Percentiles rank a stretch among this genome's conserved stretches.
These are phyloP conservation scores for Colletotrichum sansevieriae DNA, from an alignment of 2,329 filamentous ascomycete genomes.

Conservation along the genomic window DNA sequence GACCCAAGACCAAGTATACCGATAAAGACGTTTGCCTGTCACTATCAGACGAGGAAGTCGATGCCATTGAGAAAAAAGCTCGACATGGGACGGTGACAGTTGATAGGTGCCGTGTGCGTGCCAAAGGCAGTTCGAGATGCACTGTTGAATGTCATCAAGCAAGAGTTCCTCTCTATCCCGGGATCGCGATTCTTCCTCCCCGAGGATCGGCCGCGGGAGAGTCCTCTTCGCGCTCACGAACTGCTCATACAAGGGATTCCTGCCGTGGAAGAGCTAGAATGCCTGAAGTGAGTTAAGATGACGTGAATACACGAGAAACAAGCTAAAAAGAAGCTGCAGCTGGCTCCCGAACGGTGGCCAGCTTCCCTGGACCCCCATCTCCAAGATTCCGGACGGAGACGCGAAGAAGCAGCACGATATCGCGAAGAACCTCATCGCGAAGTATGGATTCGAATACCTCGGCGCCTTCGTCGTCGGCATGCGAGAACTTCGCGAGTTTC, in stretches of 20 bases:
- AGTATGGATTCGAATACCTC: conserved; percentile 49
- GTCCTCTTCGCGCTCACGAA: conserved; percentile 46
- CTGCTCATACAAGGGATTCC: conserved; percentile 52
- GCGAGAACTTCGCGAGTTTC: conserved; percentile 46
- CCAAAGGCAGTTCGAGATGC: conserved; percentile 49
- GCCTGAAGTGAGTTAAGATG: conserved; percentile 45
- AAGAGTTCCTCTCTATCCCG: conserved; percentile 50
- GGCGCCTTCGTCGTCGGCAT: conserved; percentile 49
- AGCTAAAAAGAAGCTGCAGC: background rate
- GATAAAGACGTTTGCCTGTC: conserved; percentile 49
- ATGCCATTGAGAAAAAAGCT: conserved; percentile 55
- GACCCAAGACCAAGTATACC: conserved; percentile 48
- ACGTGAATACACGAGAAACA: background rate
- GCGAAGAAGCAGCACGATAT: conserved; percentile 51
- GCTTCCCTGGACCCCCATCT: conserved; percentile 54
- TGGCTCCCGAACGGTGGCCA: conserved; percentile 56
- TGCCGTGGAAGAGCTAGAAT: conserved; percentile 55
- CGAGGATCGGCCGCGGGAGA: conserved; percentile 49
- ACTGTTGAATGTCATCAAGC: conserved; percentile 51
- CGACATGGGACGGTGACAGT: conserved; percentile 59
- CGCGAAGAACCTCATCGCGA: conserved; percentile 45
- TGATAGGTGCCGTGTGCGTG: conserved; percentile 59
- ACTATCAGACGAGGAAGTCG: conserved; percentile 54
- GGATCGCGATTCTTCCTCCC: conserved; percentile 53
- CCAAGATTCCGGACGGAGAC: conserved; percentile 51